Base-by-base conservation (phyloP, 1,284 basidiomycete genomes). In the Agaricales sp. region DNA sequence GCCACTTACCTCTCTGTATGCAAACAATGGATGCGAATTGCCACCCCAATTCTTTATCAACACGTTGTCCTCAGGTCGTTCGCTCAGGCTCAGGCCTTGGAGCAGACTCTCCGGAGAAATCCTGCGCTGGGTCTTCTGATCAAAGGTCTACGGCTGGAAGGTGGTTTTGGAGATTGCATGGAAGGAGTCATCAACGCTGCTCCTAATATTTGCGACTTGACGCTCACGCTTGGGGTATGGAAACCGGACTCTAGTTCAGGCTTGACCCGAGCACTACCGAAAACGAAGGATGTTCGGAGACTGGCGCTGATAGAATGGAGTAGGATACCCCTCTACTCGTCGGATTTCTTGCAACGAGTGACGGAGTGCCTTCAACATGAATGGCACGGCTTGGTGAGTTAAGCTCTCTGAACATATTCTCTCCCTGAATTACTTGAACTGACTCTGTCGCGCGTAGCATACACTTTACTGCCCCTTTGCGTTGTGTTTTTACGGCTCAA, bases 111-210 rank as follows among this genome's bases (percentile, higher is more conserved):
- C 11, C 47, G 53, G 26, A 47, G 35, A n/a, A 54, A 56, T 25
- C 48, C 51, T 4, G 44, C 50, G 2, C 50, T 62, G 1, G 60
- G 57, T n/a, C 8, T 8, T 12, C 57, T 57, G 38, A 56, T 63
- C 45, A 55, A 54, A 47, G 60, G 59, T 44, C 46, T 63, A 26
- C 57, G 61, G 23, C 47, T 62, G 16, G 63, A 64, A 50, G 58
- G 61, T 16, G 57, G 57, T 3, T 61, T 56, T 30, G 57, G 57
- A 16, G 13, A 26, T 2, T 48, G 52, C 3, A 48, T 62, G 45
- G 39, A 53, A 11, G 45, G 53, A 26, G 52, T 63, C 22, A 38
- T 59, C 8, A 41, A 46, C 3, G 13, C 43, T 6, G 35, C 54
- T 2, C 51, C 56, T 1, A 55, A 58, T n/a, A 51, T 60, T 11